A percentile compares a stretch with the other conserved stretches of the same genome.
These are phyloP conservation scores for Colletotrichum caudatum DNA, from an alignment of 2,329 filamentous ascomycete genomes.

Conservation along the genomic window DNA sequence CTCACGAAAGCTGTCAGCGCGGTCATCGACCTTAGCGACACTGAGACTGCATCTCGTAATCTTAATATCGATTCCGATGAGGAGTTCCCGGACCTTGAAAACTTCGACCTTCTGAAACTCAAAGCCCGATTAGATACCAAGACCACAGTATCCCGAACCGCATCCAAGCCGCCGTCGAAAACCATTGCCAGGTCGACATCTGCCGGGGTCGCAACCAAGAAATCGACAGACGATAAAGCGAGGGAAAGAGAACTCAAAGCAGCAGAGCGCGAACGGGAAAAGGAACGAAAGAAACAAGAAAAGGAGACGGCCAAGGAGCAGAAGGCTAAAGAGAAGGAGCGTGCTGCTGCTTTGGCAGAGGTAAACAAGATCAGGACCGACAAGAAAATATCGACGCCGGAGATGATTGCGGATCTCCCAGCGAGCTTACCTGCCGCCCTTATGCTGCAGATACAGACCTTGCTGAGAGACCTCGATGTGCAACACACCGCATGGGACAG, in stretches of 20 bases:
- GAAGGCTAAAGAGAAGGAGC: constrained; percentile 72
- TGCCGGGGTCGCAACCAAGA: constrained; percentile 45
- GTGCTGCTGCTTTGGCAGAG: constrained; percentile 74
- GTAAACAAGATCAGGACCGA: constrained; percentile 80
- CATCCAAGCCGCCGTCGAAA: constrained; percentile 6
- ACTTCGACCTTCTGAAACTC: constrained; percentile 53
- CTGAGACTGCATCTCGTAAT: constrained; percentile 31
- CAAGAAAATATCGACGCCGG: constrained; percentile 77
- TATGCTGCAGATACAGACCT: constrained; percentile 59
- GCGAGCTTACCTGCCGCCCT: constrained; percentile 63
- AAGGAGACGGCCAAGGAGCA: constrained; percentile 71
- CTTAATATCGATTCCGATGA: constrained; percentile 53
- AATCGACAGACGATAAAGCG: constrained; percentile 53
- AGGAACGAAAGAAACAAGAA: constrained; percentile 66
- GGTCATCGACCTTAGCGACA: constrained; percentile 55
- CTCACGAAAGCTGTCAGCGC: constrained; percentile 20
- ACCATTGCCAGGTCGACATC: constrained; percentile 34
- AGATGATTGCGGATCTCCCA: constrained; percentile 83
- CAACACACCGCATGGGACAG: constrained; percentile 60
- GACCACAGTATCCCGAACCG: constrained; percentile 26
- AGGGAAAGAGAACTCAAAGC: constrained; percentile 59
- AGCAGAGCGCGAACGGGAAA: constrained; percentile 64
- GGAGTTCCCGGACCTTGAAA: constrained; percentile 62
- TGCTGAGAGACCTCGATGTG: constrained; percentile 65
- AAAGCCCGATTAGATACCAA: constrained; percentile 43